Evolutionary conservation across 345 rosid genomes (phyloP), one percentile per base, ranked within the genome.

Genomic region (Pistacia vera): DNA sequence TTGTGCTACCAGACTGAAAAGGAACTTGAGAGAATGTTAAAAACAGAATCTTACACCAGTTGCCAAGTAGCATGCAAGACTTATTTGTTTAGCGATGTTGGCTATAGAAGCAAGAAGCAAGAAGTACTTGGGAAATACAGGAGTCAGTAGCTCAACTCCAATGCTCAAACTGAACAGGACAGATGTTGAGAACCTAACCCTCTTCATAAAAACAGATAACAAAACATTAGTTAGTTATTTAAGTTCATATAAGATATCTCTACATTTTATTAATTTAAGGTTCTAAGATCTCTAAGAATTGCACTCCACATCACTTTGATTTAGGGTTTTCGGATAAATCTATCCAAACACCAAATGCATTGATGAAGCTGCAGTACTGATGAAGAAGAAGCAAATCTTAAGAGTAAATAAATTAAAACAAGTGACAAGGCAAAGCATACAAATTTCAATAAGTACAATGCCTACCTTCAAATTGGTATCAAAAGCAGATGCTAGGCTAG

Each of bases 31-130:
- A 66, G 60, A 30, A 61, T 68, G 59, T 38, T 17, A 12, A 74
- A 67, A 71, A 48, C 48, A 25, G 66, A 74, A 85, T 81, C 76
- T 91, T 91, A 94, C 96, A 85, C 89, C 85, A 77, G 98, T 94
- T 33, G 92, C 97, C 78, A 92, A 85, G 85, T 90, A 86, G 85
- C 94, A 91, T 0, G 98, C 92, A 18, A 94, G 78, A 81, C 97
- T 94, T 77, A 94, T 94, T 81, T 94, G 97, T 85, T 94, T 94
- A n/a, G 93, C 93, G n/a, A 91, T 78, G 77, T 94, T 94, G 75
- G 98, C 98, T 41, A 91, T 36, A 49, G 98, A 85, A 2, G 98
- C 97, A 1, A 94, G 85, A 79, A 92, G 87, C 88, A 92, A 85
- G 85, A 94, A 94, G 76, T 92, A 85, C 58, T 79, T 87, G 1